Percentiles rank a stretch among this genome's conserved stretches.
Conservation (phyloP, 768 basidiomycete species). For the Candolleomyces efflorescens region DNA sequence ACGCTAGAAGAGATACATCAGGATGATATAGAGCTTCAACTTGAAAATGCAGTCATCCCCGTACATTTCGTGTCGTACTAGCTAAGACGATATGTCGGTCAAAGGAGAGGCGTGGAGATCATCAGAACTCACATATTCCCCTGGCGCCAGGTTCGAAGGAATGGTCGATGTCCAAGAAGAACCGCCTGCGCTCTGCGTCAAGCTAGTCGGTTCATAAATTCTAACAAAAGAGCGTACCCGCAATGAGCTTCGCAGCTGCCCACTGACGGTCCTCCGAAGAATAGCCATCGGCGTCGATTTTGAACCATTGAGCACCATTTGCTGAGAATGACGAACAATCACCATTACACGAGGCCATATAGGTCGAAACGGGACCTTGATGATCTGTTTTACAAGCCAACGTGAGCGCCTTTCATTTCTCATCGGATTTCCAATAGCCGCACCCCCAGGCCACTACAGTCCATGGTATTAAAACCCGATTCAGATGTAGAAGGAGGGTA, state of each 20-base stretch:
- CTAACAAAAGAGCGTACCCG: slow-evolving; percentile 33
- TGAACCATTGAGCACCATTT: slow-evolving; percentile 43
- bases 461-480: slow-evolving; percentile 7
- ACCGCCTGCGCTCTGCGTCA: slow-evolving; percentile 22
- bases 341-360: slow-evolving; percentile 47
- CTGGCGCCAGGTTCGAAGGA: slow-evolving; percentile 35
- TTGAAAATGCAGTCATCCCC: slow-evolving; percentile 1
- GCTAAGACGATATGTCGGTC: slow-evolving; percentile 20
- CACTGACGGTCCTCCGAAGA: slow-evolving; percentile 32
- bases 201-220: slow-evolving; percentile 4
- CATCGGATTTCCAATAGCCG: slow-evolving; percentile 7
- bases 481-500: background rate
- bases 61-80: slow-evolving; percentile 47
- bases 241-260: slow-evolving; percentile 40
- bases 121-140: slow-evolving; percentile 42
- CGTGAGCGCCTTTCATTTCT: slow-evolving; percentile 5
- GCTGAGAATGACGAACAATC: slow-evolving; percentile 36
- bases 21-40: background rate
- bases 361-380: slow-evolving; percentile 46
- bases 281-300: slow-evolving; percentile 43
- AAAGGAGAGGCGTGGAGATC: background rate
- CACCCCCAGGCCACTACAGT: slow-evolving; percentile 35
- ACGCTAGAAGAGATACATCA: slow-evolving; percentile 22
- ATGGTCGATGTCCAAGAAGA: slow-evolving; percentile 40
- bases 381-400: slow-evolving; percentile 30